phyloP scores from a whole-genome alignment of 2,329 filamentous ascomycete genomes.

The Chrysosporium keratinophilum region DNA sequence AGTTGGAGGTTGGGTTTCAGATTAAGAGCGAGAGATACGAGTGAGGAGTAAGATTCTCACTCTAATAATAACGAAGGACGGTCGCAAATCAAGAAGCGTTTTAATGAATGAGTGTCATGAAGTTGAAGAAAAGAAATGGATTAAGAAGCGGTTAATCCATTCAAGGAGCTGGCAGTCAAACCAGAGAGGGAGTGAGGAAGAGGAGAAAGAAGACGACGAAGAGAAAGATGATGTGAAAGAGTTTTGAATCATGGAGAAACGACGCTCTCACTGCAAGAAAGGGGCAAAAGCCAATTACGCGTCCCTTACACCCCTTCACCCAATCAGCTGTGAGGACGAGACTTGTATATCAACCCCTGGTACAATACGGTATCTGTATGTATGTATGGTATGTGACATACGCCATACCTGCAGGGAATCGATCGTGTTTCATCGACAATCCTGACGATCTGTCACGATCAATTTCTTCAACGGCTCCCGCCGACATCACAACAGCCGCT shows the following conservation, averaged over 20 bases:
- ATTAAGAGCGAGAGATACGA: not conserved
- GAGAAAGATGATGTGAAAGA: not conserved
- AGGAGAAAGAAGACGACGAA: not conserved
- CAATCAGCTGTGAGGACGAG: not conserved
- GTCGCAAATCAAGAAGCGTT: slow-evolving; percentile 5
- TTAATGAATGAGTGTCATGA: slow-evolving; percentile 14
- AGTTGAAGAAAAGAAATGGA: slow-evolving; percentile 6
- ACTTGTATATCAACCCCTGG: not conserved
- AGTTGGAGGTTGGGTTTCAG: not conserved
- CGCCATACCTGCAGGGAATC: not conserved
- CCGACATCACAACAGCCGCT: too few relatives aligned
- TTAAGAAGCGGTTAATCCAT: not conserved
- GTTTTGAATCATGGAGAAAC: not conserved
- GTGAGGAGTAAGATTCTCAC: not conserved
- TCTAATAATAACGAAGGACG: slow-evolving; percentile 13
- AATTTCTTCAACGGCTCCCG: too few relatives aligned
- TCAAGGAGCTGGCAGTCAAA: slow-evolving; percentile 1
- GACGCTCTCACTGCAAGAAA: not conserved
- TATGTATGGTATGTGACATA: not conserved
- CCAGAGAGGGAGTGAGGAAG: slow-evolving; percentile 5
- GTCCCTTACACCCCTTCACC: not conserved
- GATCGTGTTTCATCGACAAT: not conserved
- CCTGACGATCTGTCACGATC: too few relatives aligned
- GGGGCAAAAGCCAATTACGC: slow-evolving; percentile 6
- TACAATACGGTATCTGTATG: not conserved